These are phyloP conservation scores for Ceratocystis eucalypticola DNA, from an alignment of 2,329 filamentous ascomycete genomes.

Conservation along the genomic window DNA sequence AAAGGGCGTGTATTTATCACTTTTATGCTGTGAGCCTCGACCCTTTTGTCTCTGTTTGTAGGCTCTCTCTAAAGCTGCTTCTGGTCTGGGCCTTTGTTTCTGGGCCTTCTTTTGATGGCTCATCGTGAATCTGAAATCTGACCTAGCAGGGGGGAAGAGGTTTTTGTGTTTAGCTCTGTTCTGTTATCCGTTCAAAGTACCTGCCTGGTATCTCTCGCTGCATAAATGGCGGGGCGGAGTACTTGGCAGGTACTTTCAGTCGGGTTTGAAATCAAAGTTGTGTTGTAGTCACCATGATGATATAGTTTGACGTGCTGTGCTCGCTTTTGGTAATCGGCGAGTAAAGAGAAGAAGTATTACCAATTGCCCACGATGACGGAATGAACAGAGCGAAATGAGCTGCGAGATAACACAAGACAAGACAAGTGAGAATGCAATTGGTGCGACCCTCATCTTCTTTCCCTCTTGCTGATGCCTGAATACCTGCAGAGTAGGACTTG, in stretches of 20 bases:
- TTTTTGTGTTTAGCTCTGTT: background rate
- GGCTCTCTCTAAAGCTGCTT: background rate
- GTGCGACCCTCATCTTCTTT: background rate
- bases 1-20: background rate
- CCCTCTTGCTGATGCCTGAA: background rate
- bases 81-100: background rate
- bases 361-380: background rate
- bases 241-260: background rate
- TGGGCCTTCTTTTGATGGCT: background rate
- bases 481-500: background rate
- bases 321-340: no score
- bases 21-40: background rate
- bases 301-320: background rate
- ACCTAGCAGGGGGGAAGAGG: background rate
- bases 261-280: background rate
- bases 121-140: constrained; percentile 8
- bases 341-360: background rate
- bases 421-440: background rate
- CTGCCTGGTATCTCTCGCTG: background rate
- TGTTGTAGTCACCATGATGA: background rate
- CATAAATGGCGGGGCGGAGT: background rate
- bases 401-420: background rate
- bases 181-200: background rate
- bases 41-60: background rate
- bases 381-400: no score